Evolutionary conservation across 2,329 filamentous ascomycete genomes (phyloP), one percentile per base, ranked within the genome.

Genomic region (Teratosphaeria pseudoeucalypti): DNA sequence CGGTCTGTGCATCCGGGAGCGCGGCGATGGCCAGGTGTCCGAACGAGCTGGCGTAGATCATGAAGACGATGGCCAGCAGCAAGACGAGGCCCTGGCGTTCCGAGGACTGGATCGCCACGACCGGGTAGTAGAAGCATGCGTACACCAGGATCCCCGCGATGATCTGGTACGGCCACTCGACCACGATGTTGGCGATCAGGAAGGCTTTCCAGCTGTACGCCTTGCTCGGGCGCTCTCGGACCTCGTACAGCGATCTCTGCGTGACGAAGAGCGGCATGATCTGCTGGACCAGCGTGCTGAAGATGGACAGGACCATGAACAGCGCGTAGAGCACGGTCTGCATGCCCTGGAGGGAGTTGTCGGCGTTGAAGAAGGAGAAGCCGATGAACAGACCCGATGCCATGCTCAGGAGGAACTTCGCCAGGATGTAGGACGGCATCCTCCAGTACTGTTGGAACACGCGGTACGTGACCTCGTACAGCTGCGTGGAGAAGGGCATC

Each of bases 121-220:
- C 71, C 0, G 75, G 73, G 61, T 88, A 90, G 77, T 89, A 89
- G 77, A 85, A 88, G 67, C 78, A 82, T 1, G 81, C 79, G 66
- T 79, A 90, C 63, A 84, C 81, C 11, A 90, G 69, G 26, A 89
- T 73, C 12, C 81, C 85, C 1, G 84, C 82, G 10, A 89, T 58
- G 39, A 84, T 78, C 55, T 83, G 79, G 73, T 80, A 91, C 0
- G 87, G 87, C 1, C 90, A 78, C 70, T 92, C 88, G 55, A 88
- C 86, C 2, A 88, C 57, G 58, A 90, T 82, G 68, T 89, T 89
- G 68, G 85, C 82, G 2, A 87, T 74, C 71, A 91, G 81, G 73
- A 91, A 90, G 0, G 81, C 85, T 64, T 83, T 80, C 88, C 88
- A 91, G 0, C 85, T 88, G 75, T 91, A 92, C 0, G 85, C 79